Conservation (phyloP, 345 rosid species). For the Citrus glauca region DNA sequence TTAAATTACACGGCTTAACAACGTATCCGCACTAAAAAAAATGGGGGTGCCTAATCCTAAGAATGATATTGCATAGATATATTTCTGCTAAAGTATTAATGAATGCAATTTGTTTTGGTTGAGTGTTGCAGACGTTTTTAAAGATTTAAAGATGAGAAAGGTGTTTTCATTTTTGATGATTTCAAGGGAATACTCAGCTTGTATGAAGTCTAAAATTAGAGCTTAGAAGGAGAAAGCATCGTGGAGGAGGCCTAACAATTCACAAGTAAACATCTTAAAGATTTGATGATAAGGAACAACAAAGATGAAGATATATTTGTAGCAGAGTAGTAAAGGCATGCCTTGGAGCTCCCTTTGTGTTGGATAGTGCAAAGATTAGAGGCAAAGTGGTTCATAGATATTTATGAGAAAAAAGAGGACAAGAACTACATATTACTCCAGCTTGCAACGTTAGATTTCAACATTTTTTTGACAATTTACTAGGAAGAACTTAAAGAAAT, state of each 20-base stretch:
- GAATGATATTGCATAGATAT: no score
- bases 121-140: not conserved
- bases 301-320: not conserved
- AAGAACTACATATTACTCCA: conserved; percentile 9
- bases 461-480: conserved; percentile 8
- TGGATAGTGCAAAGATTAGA: conserved; percentile 4
- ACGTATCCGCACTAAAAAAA: no score
- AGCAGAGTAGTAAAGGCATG: conserved; percentile 2
- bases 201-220: no score
- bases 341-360: conserved; percentile 17
- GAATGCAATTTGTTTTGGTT: no score
- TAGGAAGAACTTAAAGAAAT: conserved; percentile 15
- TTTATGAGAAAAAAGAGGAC: conserved; percentile 2
- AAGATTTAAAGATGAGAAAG: not conserved
- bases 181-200: no score
- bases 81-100: no score
- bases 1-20: no score
- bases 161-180: not conserved
- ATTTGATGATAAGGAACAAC: no score
- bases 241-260: not conserved
- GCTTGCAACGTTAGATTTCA: conserved; percentile 20
- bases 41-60: no score
- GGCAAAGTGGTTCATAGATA: conserved; percentile 17
- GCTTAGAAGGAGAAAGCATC: no score
- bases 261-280: not conserved